These are phyloP conservation scores for Isatis tinctoria DNA, from an alignment of 345 rosid species.

Conservation along the genomic window DNA sequence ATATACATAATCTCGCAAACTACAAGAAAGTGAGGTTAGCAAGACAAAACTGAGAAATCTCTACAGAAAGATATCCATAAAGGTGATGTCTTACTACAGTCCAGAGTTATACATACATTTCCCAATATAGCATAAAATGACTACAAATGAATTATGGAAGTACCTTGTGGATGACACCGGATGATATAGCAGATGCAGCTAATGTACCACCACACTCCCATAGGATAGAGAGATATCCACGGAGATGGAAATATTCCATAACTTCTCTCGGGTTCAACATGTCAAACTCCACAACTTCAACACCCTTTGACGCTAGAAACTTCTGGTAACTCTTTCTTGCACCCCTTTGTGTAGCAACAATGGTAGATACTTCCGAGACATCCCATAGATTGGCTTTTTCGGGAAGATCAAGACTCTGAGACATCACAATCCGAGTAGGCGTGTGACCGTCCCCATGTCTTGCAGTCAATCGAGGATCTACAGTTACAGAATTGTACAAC, in stretches of 20 bases:
- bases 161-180: conserved; percentile 91
- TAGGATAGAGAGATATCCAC: conserved; percentile 85
- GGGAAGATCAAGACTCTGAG: conserved; percentile 81
- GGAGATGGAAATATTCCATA: conserved; percentile 89
- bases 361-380: conserved; percentile 72
- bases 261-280: conserved; percentile 87
- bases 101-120: not conserved
- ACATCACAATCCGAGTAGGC: conserved; percentile 81
- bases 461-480: conserved; percentile 86
- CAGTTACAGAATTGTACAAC: conserved; percentile 9
- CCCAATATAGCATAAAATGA: not conserved
- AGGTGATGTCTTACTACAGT: not conserved
- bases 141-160: not conserved
- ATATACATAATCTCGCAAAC: not conserved
- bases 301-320: conserved; percentile 76
- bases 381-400: conserved; percentile 91
- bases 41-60: too few species aligned
- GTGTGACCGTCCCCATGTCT: conserved; percentile 88
- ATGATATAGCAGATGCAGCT: conserved; percentile 88
- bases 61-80: not conserved
- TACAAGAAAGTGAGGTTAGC: too few species aligned
- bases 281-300: conserved; percentile 96
- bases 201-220: conserved; percentile 98
- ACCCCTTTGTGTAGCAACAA: conserved; percentile 88
- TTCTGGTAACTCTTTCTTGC: conserved; percentile 86